Conservation (phyloP, 192 early-diverging fungal species). For the Umbelopsis sp. region DNA sequence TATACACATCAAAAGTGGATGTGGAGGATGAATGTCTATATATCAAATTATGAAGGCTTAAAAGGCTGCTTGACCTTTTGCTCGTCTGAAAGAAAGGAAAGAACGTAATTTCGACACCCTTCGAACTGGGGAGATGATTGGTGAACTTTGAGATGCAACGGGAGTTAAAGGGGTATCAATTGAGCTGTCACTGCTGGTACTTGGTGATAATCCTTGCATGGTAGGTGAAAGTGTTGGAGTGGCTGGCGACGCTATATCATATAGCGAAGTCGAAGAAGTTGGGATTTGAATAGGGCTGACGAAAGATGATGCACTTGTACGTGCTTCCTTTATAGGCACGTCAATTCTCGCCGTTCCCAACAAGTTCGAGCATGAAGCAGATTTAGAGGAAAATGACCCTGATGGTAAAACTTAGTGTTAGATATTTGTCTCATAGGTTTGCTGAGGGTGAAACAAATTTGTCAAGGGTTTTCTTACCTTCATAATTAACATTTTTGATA, state of each 20-base stretch:
- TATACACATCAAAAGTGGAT: neutral
- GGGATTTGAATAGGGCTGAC: neutral
- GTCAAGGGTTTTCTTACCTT: neutral
- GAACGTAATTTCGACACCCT: neutral
- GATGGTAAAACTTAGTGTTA: neutral
- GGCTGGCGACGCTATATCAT: neutral
- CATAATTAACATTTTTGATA: constrained; percentile 3
- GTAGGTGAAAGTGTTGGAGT: neutral
- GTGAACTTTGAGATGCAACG: neutral
- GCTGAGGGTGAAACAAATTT: neutral
- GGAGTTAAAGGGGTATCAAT: neutral
- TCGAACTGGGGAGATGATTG: neutral
- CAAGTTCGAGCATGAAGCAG: neutral
- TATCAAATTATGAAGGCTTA: neutral
- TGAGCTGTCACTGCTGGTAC: constrained; percentile 6
- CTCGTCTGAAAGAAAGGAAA: neutral
- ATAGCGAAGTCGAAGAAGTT: neutral
- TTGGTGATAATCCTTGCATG: neutral
- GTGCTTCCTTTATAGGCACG: neutral
- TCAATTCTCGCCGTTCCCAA: neutral
- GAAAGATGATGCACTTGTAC: neutral
- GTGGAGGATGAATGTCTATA: neutral
- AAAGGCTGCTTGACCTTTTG: constrained; percentile 5
- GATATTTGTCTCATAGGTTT: neutral
- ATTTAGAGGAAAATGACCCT: constrained; percentile 3